A percentile compares a stretch with the other conserved stretches of the same genome.
Conservation (phyloP, 495 filamentous ascomycete genomes). For the Neurospora pannonica region DNA sequence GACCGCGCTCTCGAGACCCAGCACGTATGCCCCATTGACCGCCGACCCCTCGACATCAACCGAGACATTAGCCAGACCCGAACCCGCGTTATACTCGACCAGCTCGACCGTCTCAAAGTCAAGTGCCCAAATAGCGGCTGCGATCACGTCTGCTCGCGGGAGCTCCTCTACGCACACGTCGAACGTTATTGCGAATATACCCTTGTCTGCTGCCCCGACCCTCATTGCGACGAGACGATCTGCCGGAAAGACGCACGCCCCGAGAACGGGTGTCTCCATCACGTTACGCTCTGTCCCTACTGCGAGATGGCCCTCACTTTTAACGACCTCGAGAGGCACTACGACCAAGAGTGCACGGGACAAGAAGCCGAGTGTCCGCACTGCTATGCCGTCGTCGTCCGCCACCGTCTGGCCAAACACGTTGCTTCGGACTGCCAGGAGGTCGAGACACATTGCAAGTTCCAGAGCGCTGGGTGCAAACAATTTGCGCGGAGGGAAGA, state of each 20-base stretch:
- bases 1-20: slow-evolving; percentile 44
- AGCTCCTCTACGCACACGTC: slow-evolving; percentile 64
- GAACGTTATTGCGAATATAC: slow-evolving; percentile 64
- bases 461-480: slow-evolving; percentile 30
- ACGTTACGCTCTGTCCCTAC: slow-evolving; percentile 32
- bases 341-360: slow-evolving; percentile 24
- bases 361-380: slow-evolving; percentile 23
- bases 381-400: slow-evolving; percentile 28
- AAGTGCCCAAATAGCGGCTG: slow-evolving; percentile 67
- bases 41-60: slow-evolving; percentile 28
- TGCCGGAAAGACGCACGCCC: slow-evolving; percentile 22
- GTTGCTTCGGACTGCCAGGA: slow-evolving; percentile 30
- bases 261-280: slow-evolving; percentile 41
- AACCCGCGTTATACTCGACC: slow-evolving; percentile 39
- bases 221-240: slow-evolving; percentile 31
- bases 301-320: slow-evolving; percentile 29
- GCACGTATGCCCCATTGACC: slow-evolving; percentile 43
- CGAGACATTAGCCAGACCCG: slow-evolving; percentile 15
- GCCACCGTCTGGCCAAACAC: slow-evolving; percentile 33
- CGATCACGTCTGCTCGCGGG: slow-evolving; percentile 48
- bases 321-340: slow-evolving; percentile 35
- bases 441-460: slow-evolving; percentile 30
- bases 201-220: slow-evolving; percentile 52
- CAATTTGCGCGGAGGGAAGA: slow-evolving; percentile 20
- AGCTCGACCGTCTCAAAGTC: slow-evolving; percentile 70